These are phyloP conservation scores for Russula earlei DNA, from an alignment of 768 basidiomycete genomes.

Conservation along the genomic window DNA sequence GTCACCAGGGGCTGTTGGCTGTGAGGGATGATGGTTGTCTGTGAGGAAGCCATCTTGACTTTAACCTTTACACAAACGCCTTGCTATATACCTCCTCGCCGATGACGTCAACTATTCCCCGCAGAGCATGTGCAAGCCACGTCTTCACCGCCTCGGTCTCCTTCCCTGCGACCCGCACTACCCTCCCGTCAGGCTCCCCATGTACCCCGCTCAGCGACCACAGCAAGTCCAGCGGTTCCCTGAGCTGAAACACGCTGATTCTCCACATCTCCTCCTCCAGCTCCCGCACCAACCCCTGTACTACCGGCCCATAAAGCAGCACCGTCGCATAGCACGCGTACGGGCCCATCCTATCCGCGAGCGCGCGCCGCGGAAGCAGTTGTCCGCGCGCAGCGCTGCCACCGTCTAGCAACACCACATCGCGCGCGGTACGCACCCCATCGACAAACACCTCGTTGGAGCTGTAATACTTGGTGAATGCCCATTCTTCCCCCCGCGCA, in stretches of 20 bases:
- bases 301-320: conserved; percentile 64
- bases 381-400: background rate
- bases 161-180: conserved; percentile 66
- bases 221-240: conserved; percentile 48
- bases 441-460: conserved; percentile 72
- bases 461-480: conserved; percentile 75
- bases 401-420: conserved; percentile 64
- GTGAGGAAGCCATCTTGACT: conserved; percentile 24
- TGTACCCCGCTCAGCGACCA: conserved; percentile 72
- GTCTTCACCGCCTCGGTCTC: conserved; percentile 66
- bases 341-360: conserved; percentile 57
- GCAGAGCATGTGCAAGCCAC: conserved; percentile 56
- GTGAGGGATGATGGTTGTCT: conserved; percentile 82
- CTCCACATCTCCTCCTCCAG: conserved; percentile 42
- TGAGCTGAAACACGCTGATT: conserved; percentile 52
- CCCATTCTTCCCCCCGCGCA: conserved; percentile 82
- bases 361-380: conserved; percentile 34
- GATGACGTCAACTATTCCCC: conserved; percentile 40
- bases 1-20: conserved; percentile 61
- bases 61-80: conserved; percentile 40
- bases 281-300: conserved; percentile 37
- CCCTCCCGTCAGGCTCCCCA: conserved; percentile 35
- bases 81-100: conserved; percentile 58
- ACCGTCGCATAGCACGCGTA: conserved; percentile 89
- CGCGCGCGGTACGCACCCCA: conserved; percentile 59